Evolutionary conservation across 257 asterid genomes (phyloP), one percentile per base, ranked within the genome.

Genomic region (Salvia splendens): DNA sequence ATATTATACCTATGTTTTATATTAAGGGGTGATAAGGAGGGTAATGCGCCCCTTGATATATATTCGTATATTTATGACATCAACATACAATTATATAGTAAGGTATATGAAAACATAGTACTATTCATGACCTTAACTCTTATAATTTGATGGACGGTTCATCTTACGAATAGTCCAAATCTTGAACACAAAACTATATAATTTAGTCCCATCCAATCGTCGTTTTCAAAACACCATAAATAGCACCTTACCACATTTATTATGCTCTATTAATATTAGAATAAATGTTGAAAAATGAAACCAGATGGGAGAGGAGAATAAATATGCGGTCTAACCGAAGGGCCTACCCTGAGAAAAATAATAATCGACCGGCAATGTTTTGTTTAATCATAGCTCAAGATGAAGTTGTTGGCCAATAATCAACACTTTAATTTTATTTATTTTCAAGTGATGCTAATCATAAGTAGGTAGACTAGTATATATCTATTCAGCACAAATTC

Each of bases 381-480:
- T 8, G 9, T 15, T 9, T 51, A 59, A 73, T 65, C 4, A 69
- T 43, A 14, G 10, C 2, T 16, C 6, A 41, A n/a, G 48, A 5
- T 38, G 8, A 46, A 61, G 10, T 3, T 28, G 71, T 56, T 72
- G 72, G 72, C 64, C 64, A 38, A 38, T 38, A 38, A 38, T 8
- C 42, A 5, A 6, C 42, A 38, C 8, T 38, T 38, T 2, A 38
- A 38, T 24, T 24, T 1, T 1, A 5, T 38, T 38, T 38, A 5
- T 35, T 35, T 35, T 0, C 50, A 67, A 43, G 53, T 69, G 68
- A 47, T 20, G 12, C 36, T 55, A 74, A 67, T 72, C 61, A 72
- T 72, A 68, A 50, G 48, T 51, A 17, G 35, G 70, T 52, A 52
- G 70, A 61, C 70, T 33, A 53, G 7, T 59, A 16, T 8, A 36